Percentiles rank a stretch among this genome's conserved stretches.
phyloP scores from a whole-genome alignment of 352 stramenopile genomes.

The Phytopythium helicoides region DNA sequence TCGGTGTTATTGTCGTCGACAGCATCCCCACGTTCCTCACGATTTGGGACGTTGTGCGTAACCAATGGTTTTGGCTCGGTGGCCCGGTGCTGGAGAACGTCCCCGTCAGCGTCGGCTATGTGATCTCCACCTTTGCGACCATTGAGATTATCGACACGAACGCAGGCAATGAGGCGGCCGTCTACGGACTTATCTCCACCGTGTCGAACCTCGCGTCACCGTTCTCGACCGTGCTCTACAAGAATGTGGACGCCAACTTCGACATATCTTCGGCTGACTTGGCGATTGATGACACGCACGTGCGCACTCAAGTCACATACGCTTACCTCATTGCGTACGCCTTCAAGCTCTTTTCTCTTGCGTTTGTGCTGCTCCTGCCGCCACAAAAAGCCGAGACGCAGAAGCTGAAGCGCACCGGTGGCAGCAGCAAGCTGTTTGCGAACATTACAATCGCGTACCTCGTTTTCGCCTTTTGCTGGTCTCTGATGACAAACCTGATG shows the following conservation, averaged over 20 bases:
- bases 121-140: conserved; percentile 49
- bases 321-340: conserved; percentile 35
- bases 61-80: conserved; percentile 59
- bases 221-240: conserved; percentile 48
- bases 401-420: conserved; percentile 35
- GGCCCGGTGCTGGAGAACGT: conserved; percentile 42
- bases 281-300: conserved; percentile 29
- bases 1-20: conserved; percentile 37
- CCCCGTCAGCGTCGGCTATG: conserved; percentile 39
- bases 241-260: conserved; percentile 56
- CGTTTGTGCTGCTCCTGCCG: conserved; percentile 46
- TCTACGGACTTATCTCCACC: conserved; percentile 45
- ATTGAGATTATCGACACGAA: conserved; percentile 51
- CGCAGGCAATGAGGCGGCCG: conserved; percentile 40
- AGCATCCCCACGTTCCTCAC: conserved; percentile 44
- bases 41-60: conserved; percentile 48
- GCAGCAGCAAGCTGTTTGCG: conserved; percentile 34
- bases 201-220: conserved; percentile 36
- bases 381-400: conserved; percentile 48
- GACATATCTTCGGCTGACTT: conserved; percentile 34
- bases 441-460: conserved; percentile 33
- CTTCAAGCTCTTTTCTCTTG: conserved; percentile 35
- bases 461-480: conserved; percentile 45
- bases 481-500: conserved; percentile 55
- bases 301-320: conserved; percentile 36